phyloP scores from a whole-genome alignment of 768 basidiomycete species.

The Boletellus sp. region DNA sequence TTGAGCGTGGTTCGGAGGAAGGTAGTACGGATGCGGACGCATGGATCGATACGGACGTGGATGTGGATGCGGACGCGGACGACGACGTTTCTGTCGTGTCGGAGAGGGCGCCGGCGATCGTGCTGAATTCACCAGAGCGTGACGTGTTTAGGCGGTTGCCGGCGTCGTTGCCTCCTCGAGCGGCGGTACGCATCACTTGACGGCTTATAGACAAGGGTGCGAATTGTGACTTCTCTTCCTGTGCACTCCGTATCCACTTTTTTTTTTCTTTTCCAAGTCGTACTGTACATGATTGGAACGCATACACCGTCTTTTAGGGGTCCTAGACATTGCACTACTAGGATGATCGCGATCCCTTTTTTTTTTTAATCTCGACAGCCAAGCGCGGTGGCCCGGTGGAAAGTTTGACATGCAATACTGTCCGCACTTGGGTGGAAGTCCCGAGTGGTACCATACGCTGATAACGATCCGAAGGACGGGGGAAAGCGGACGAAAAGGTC shows the following conservation, averaged over 20 bases:
- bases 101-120: slow-evolving; percentile 7
- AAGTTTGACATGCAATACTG: no score
- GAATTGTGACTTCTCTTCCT: neutral
- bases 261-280: neutral
- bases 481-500: no score
- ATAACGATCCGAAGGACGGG: no score
- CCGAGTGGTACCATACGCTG: no score
- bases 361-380: no score
- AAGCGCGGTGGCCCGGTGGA: no score
- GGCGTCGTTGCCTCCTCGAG: neutral
- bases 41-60: slow-evolving; percentile 42
- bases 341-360: no score
- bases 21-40: slow-evolving; percentile 20
- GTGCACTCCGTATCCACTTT: neutral
- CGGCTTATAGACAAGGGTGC: no score
- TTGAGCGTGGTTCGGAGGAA: slow-evolving; percentile 7
- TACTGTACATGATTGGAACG: no score
- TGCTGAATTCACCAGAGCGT: slow-evolving; percentile 3
- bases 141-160: slow-evolving; percentile 11
- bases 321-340: no score
- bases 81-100: slow-evolving; percentile 18
- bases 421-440: no score
- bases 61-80: slow-evolving; percentile 39
- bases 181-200: neutral
- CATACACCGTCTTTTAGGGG: no score